These are phyloP conservation scores for Paecilomyces sp. DNA, from an alignment of 2,329 filamentous ascomycete genomes.

Conservation along the genomic window DNA sequence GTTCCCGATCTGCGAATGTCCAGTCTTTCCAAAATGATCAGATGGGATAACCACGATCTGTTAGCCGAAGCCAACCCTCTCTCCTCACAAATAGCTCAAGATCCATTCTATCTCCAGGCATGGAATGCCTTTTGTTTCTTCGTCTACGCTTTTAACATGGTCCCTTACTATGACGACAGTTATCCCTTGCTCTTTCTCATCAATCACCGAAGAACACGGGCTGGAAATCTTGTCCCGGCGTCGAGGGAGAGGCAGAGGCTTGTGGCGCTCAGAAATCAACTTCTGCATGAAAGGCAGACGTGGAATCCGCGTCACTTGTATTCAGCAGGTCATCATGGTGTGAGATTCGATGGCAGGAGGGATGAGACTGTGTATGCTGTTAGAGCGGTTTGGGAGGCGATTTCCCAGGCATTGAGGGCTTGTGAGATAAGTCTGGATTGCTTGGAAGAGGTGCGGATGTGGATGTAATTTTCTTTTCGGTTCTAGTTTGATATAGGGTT, in stretches of 20 bases:
- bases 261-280: constrained; percentile 4
- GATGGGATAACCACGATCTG: neutral
- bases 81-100: constrained; percentile 1
- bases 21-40: neutral
- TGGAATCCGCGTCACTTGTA: constrained; percentile 9
- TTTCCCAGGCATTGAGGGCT: constrained; percentile 5
- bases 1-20: neutral
- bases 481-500: neutral
- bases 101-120: constrained; percentile 6
- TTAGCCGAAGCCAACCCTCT: neutral
- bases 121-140: constrained; percentile 12
- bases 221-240: neutral
- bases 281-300: constrained; percentile 8
- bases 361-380: constrained; percentile 4
- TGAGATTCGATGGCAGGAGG: constrained; percentile 1
- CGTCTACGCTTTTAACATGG: constrained; percentile 5
- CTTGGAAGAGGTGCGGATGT: neutral
- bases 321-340: neutral
- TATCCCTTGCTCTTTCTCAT: constrained; percentile 6
- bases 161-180: neutral
- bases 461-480: neutral
- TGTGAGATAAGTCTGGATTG: constrained; percentile 3
- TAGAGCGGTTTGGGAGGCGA: constrained; percentile 9
- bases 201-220: neutral
- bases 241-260: neutral